Conservation (phyloP, 2,329 filamentous ascomycete genomes). For the Coleophoma cylindrospora region DNA sequence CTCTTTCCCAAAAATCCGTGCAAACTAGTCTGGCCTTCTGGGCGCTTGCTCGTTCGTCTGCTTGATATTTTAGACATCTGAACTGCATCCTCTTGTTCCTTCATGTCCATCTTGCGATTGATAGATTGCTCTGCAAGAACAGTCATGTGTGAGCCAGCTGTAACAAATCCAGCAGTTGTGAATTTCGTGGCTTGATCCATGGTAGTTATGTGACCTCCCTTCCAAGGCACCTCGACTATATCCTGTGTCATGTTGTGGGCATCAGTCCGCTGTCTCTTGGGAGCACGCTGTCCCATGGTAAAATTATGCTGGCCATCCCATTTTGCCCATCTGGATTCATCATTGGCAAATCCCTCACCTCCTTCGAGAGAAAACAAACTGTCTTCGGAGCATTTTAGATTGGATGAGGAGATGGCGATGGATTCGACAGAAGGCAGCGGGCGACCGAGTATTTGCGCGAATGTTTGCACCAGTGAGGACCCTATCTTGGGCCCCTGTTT, state of each 20-base stretch:
- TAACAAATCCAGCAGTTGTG: conserved; percentile 44
- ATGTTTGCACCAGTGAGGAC: conserved; percentile 53
- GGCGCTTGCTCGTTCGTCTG: conserved; percentile 5
- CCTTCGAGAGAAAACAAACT: conserved; percentile 64
- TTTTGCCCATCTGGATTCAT: conserved; percentile 30
- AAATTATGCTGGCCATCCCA: conserved; percentile 17
- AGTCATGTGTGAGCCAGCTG: conserved; percentile 23
- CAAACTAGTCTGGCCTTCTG: conserved; percentile 14
- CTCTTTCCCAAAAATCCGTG: neutral
- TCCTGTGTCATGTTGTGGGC: conserved; percentile 9
- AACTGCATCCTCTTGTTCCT: conserved; percentile 4
- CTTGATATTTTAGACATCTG: conserved; percentile 5
- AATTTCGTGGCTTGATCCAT: conserved; percentile 59
- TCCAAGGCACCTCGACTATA: conserved; percentile 13
- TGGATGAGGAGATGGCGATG: conserved; percentile 36
- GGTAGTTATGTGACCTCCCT: conserved; percentile 47
- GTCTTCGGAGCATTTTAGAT: conserved; percentile 58
- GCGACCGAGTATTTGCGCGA: conserved; percentile 69
- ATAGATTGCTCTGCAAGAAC: conserved; percentile 22
- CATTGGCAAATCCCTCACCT: conserved; percentile 32
- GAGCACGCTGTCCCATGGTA: conserved; percentile 14
- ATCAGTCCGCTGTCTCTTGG: conserved; percentile 22
- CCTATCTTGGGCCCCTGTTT: conserved; percentile 67
- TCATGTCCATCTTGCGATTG: conserved; percentile 12
- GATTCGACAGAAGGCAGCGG: conserved; percentile 46